phyloP scores from a whole-genome alignment of 1,139 yeast species.

The Magnusiomyces suaveolens region DNA sequence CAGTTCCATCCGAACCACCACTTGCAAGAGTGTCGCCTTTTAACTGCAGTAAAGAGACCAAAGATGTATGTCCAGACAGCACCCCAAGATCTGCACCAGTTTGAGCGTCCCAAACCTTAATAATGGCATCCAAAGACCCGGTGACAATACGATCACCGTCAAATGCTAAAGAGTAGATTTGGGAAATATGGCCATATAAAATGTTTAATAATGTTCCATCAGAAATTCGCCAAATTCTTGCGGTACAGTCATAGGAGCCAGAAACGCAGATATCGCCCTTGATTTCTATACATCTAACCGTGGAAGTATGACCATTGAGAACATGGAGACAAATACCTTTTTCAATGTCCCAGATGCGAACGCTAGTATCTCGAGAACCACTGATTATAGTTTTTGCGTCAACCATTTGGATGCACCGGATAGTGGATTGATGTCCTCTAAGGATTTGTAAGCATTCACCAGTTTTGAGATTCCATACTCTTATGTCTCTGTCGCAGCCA shows the following conservation, averaged over 20 bases:
- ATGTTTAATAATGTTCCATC: slow-evolving; percentile 71
- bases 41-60: slow-evolving; percentile 73
- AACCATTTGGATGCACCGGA: slow-evolving; percentile 75
- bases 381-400: slow-evolving; percentile 68
- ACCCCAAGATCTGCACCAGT: slow-evolving; percentile 71
- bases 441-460: slow-evolving; percentile 71
- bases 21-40: slow-evolving; percentile 80
- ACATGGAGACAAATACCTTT: slow-evolving; percentile 65
- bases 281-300: slow-evolving; percentile 75
- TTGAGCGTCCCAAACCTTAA: slow-evolving; percentile 80
- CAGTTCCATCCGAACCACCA: slow-evolving; percentile 85
- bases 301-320: slow-evolving; percentile 62
- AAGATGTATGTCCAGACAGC: slow-evolving; percentile 64
- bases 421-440: slow-evolving; percentile 90
- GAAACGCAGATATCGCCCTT: slow-evolving; percentile 34
- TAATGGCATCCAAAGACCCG: slow-evolving; percentile 85
- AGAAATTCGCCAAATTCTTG: slow-evolving; percentile 77
- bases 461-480: slow-evolving; percentile 78
- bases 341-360: slow-evolving; percentile 83
- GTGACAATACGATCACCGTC: slow-evolving; percentile 72
- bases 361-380: slow-evolving; percentile 83
- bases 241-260: slow-evolving; percentile 88
- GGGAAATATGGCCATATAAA: slow-evolving; percentile 76
- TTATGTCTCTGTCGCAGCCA: slow-evolving; percentile 79
- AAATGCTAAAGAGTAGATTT: slow-evolving; percentile 74